A percentile compares a stretch with the other conserved stretches of the same genome.
Conservation (phyloP, 2,329 filamentous ascomycete species). For the Tricladium varicosporioides region DNA sequence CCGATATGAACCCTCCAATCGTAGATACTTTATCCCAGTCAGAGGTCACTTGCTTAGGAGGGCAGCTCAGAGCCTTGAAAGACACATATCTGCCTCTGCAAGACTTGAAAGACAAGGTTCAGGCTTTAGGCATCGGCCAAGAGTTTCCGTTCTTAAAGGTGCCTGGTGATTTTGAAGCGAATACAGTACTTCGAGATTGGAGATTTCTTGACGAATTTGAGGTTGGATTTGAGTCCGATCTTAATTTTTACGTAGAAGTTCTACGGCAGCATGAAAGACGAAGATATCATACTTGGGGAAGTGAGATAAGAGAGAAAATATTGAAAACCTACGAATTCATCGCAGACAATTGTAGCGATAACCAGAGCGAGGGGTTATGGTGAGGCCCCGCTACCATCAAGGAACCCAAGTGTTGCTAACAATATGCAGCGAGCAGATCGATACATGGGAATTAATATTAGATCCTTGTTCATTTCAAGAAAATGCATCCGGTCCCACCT, state of each 20-base stretch:
- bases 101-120: conserved; percentile 5
- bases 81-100: conserved; percentile 9
- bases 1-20: conserved; percentile 4
- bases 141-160: conserved; percentile 16
- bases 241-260: conserved; percentile 16
- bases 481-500: conserved; percentile 7
- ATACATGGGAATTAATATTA: conserved; percentile 10
- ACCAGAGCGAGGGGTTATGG: conserved; percentile 1
- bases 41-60: conserved; percentile 8
- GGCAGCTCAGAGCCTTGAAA: not conserved
- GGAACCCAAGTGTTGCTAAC: not conserved
- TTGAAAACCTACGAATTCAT: conserved; percentile 20
- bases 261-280: conserved; percentile 10
- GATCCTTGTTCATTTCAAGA: conserved; percentile 11
- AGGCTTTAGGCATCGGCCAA: conserved; percentile 11
- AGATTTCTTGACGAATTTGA: conserved; percentile 19
- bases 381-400: conserved; percentile 4
- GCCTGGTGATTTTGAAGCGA: conserved; percentile 2
- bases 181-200: conserved; percentile 12
- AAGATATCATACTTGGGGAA: conserved; percentile 6
- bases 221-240: conserved; percentile 13
- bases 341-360: conserved; percentile 14
- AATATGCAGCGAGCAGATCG: conserved; percentile 3
- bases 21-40: conserved; percentile 7
- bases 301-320: conserved; percentile 5